Conservation (phyloP, 352 stramenopile genomes). For the Peronospora destructor region DNA sequence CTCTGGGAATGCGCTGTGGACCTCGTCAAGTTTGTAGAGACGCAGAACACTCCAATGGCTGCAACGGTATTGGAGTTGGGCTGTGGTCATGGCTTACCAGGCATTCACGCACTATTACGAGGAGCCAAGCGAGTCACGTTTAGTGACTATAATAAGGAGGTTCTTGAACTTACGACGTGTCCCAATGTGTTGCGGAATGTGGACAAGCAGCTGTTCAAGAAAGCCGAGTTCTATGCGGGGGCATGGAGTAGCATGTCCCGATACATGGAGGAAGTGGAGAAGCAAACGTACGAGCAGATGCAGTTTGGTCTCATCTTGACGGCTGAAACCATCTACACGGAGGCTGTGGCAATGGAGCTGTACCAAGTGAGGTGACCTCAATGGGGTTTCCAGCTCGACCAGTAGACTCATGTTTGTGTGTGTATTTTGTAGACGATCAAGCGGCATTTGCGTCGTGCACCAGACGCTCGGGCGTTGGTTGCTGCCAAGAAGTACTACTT, state of each 20-base stretch:
- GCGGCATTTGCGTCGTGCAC: slow-evolving; percentile 44
- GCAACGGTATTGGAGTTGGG: slow-evolving; percentile 60
- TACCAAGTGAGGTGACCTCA: slow-evolving; percentile 40
- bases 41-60: slow-evolving; percentile 20
- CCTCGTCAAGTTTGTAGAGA: slow-evolving; percentile 49
- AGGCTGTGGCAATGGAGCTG: slow-evolving; percentile 57
- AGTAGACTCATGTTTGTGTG: neutral
- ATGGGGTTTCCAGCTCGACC: neutral
- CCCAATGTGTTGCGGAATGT: slow-evolving; percentile 67
- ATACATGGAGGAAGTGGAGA: slow-evolving; percentile 41
- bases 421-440: slow-evolving; percentile 60
- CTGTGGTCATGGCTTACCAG: slow-evolving; percentile 71
- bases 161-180: slow-evolving; percentile 78
- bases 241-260: slow-evolving; percentile 58
- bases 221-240: slow-evolving; percentile 69
- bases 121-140: slow-evolving; percentile 65
- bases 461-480: slow-evolving; percentile 48
- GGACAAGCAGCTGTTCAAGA: slow-evolving; percentile 22
- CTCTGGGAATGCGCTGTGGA: slow-evolving; percentile 81
- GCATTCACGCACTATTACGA: slow-evolving; percentile 64
- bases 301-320: slow-evolving; percentile 76
- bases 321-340: slow-evolving; percentile 83
- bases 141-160: slow-evolving; percentile 86
- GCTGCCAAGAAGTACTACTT: slow-evolving; percentile 87
- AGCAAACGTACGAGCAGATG: slow-evolving; percentile 25